A percentile compares a stretch with the other conserved stretches of the same genome.
These are phyloP conservation scores for Haematococcus lacustris DNA, from an alignment of 139 green algal genomes.

Conservation along the genomic window DNA sequence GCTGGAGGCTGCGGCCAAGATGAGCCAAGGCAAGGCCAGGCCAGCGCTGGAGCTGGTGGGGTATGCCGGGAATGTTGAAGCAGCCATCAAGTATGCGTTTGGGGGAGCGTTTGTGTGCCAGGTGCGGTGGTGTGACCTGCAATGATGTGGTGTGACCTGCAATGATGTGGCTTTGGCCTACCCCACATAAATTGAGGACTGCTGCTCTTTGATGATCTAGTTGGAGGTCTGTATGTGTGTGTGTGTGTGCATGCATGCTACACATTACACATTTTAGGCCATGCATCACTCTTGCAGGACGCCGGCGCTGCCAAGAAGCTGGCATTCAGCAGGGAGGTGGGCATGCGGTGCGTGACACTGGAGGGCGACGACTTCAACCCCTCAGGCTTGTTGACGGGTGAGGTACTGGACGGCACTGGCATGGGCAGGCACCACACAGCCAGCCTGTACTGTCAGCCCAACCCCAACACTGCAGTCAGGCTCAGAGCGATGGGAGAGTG, in stretches of 20 bases:
- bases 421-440: too few species aligned
- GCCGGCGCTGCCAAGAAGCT: slow-evolving; percentile 80
- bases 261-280: too few species aligned
- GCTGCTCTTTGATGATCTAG: too few species aligned
- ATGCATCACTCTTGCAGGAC: slow-evolving; percentile 63
- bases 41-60: slow-evolving; percentile 84
- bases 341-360: slow-evolving; percentile 82
- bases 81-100: slow-evolving; percentile 93
- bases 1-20: slow-evolving; percentile 33
- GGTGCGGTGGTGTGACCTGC: slow-evolving; percentile 37
- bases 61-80: slow-evolving; percentile 56
- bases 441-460: too few species aligned
- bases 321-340: slow-evolving; percentile 83
- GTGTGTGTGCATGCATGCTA: too few species aligned
- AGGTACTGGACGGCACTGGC: too few species aligned
- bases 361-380: slow-evolving; percentile 97
- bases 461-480: too few species aligned
- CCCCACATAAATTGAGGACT: background rate
- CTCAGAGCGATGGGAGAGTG: too few species aligned
- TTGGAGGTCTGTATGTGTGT: too few species aligned
- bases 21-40: slow-evolving; percentile 50
- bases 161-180: background rate
- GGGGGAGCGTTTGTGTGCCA: slow-evolving; percentile 90
- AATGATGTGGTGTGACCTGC: too few species aligned
- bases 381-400: slow-evolving; percentile 30